Percentiles rank a stretch among this genome's conserved stretches.
phyloP scores from a whole-genome alignment of 2,329 filamentous ascomycete genomes.

The Aspergillus sp. region DNA sequence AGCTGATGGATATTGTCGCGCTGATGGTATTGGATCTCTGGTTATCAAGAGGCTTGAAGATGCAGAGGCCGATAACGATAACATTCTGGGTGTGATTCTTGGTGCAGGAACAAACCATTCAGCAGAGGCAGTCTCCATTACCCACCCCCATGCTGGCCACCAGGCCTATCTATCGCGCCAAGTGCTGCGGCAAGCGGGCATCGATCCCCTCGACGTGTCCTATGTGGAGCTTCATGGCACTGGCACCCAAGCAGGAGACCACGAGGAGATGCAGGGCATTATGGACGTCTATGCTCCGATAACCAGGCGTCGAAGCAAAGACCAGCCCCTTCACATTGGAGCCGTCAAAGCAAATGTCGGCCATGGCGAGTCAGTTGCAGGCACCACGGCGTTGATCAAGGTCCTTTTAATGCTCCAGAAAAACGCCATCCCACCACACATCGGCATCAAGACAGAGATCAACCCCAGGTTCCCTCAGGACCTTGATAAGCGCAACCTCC shows the following conservation, averaged over 20 bases:
- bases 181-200: slow-evolving; percentile 36
- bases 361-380: slow-evolving; percentile 31
- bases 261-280: slow-evolving; percentile 37
- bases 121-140: slow-evolving; percentile 46
- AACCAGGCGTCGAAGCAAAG: slow-evolving; percentile 27
- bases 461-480: slow-evolving; percentile 33
- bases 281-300: slow-evolving; percentile 31
- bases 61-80: slow-evolving; percentile 51
- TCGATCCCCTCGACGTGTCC: slow-evolving; percentile 36
- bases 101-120: slow-evolving; percentile 46
- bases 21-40: slow-evolving; percentile 50
- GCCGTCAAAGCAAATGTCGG: slow-evolving; percentile 30
- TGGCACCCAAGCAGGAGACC: slow-evolving; percentile 42
- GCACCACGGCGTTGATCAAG: slow-evolving; percentile 53
- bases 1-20: slow-evolving; percentile 57
- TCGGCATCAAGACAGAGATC: slow-evolving; percentile 59
- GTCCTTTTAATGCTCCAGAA: slow-evolving; percentile 65
- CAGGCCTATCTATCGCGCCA: slow-evolving; percentile 36
- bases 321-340: slow-evolving; percentile 19
- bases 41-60: slow-evolving; percentile 52
- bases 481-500: slow-evolving; percentile 27
- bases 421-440: slow-evolving; percentile 62
- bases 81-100: slow-evolving; percentile 44
- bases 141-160: slow-evolving; percentile 40
- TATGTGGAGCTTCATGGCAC: slow-evolving; percentile 45